Base-by-base conservation (phyloP, 805 yeast genomes). In the Jamesozyma hellenica region DNA sequence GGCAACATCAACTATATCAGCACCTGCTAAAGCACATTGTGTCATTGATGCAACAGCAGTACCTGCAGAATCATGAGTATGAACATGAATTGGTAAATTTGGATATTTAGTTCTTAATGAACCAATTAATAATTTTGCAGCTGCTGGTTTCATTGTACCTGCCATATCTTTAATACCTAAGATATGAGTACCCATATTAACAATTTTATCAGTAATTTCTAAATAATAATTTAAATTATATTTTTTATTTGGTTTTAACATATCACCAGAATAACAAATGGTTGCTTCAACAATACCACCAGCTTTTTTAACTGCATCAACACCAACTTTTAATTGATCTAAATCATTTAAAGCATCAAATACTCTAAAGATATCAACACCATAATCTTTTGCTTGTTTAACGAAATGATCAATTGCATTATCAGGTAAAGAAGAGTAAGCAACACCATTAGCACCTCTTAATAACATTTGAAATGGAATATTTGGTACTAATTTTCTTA, bases 161-260 rank as follows among this genome's bases (percentile, higher is more conserved):
- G 99, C 99, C 99, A 92, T 92, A 69, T 92, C 99, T 68, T 92
- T 92, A 61, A 92, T 92, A 68, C 97, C 98, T 53, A 92, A 72
- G 55, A 92, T 74, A 65, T 92, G 98, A 38, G 97, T 90, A 55
- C 99, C 99, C 85, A 88, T 79, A 45, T 67, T 70, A 43, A 92
- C 96, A 56, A 92, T 79, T 56, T 80, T 69, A 49, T 81, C 94
- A 45, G 84, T 87, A 42, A 90, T 77, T 16, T 71, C 70, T 58
- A 92, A 58, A 68, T 92, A 92, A 71, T 92, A 92, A 36, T 77
- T 84, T 62, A 92, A 74, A 70, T 88, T 87, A 71, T 92, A 92
- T 71, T 92, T 92, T 79, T 92, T 92, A 55, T 92, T 92, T 35
- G 85, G 85, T 67, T 81, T 78, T 58, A 92, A 69, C 99, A 92